Conservation (phyloP, 805 yeast genomes). For the Yarrowia sp. region DNA sequence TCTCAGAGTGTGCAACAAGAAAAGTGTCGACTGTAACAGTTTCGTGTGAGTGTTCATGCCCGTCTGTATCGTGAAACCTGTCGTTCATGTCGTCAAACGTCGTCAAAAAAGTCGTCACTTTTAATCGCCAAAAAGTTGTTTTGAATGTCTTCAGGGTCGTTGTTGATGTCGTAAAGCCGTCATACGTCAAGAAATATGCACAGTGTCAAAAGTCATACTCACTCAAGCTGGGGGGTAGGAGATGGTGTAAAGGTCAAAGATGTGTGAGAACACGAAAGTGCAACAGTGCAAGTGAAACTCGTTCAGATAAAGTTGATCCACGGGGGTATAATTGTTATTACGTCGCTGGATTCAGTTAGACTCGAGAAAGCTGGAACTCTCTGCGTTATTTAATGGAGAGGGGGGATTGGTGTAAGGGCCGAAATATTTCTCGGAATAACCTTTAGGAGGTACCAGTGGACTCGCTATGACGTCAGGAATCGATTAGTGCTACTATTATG, state of each 20-base stretch:
- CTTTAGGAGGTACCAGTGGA: neutral
- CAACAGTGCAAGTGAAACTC: neutral
- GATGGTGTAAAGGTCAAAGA: neutral
- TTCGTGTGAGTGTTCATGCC: no score
- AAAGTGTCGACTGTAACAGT: no score
- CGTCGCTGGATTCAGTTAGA: conserved; percentile 20
- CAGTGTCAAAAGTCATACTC: neutral
- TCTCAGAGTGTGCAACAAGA: no score
- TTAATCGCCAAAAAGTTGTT: no score
- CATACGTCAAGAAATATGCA: no score
- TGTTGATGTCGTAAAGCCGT: no score
- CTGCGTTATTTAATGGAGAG: conserved; percentile 11
- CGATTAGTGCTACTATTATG: neutral
- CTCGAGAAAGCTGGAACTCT: conserved; percentile 14
- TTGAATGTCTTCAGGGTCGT: no score
- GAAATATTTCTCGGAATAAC: neutral
- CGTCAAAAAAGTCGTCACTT: no score
- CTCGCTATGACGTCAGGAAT: neutral
- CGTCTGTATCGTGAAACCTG: no score
- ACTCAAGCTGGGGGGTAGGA: neutral
- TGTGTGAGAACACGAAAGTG: neutral
- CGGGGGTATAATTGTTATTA: conserved; percentile 14
- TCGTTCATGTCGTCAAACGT: no score
- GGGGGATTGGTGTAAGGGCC: neutral
- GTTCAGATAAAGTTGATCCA: conserved; percentile 10